Evolutionary conservation across 495 filamentous ascomycete genomes (phyloP).

Genomic region (Penicillium pulvis): DNA sequence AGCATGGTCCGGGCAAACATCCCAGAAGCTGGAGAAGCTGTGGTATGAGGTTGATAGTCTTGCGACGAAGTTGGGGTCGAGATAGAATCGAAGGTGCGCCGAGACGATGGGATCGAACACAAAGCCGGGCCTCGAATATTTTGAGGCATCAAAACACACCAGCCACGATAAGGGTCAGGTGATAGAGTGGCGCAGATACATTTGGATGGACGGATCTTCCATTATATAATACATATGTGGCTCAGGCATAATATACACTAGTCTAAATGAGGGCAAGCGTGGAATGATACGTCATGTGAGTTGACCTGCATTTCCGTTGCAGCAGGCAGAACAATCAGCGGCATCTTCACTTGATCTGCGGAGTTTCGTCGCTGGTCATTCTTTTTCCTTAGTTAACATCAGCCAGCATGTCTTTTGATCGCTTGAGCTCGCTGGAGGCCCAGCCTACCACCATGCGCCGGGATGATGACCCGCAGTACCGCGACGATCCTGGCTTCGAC

Average conservation of each 20-base stretch:
- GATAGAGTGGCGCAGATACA: conserved; percentile 14
- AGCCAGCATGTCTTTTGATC: conserved; percentile 84
- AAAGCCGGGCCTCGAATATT: conserved; percentile 28
- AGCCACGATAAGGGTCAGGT: conserved; percentile 39
- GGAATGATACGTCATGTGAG: conserved; percentile 39
- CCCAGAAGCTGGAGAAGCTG: conserved; percentile 19
- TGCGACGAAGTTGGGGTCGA: conserved; percentile 10
- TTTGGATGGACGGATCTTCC: not conserved
- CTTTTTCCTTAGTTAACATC: conserved; percentile 8
- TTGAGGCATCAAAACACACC: conserved; percentile 47
- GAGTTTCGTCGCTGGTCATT: conserved; percentile 10
- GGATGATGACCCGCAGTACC: conserved; percentile 69
- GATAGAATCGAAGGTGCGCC: conserved; percentile 5
- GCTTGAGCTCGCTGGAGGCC: conserved; percentile 78
- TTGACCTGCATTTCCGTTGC: conserved; percentile 33
- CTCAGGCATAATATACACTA: not conserved
- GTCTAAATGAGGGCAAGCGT: conserved; percentile 22
- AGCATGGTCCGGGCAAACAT: conserved; percentile 38
- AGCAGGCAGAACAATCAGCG: conserved; percentile 16
- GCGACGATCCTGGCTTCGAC: conserved; percentile 92
- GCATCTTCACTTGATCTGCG: conserved; percentile 10
- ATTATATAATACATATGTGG: not conserved
- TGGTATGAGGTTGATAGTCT: conserved; percentile 1
- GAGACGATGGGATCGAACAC: conserved; percentile 13
- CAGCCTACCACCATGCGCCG: conserved; percentile 69